Evolutionary conservation across 768 basidiomycete species (phyloP), one percentile per base, ranked within the genome.

Genomic region (Bullera alba): DNA sequence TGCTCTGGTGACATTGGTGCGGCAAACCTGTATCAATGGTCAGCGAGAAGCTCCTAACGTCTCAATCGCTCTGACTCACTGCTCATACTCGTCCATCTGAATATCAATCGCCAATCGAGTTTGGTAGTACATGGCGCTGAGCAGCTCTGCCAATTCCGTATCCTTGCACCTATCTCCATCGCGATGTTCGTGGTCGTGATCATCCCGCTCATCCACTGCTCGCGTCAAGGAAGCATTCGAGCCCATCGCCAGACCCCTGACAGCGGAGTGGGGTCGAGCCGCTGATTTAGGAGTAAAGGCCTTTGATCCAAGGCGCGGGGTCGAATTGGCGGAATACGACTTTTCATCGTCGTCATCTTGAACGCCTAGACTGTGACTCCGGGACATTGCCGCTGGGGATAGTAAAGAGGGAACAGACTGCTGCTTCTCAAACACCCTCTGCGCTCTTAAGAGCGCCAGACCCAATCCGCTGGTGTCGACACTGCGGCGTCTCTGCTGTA

Each of bases 41-140:
- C 16, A 17, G 37, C 23, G 43, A 7, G 23, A 22, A 8, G 22
- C 22, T 2, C 22, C 17, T 15, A 17, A 17, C 12, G 23, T 36
- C 44, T 17, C 23, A 48, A 34, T n/a, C 54, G n/a, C 41, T 29
- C 29, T 30, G 5, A 44, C 69, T 58, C 46, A 70, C 69, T 48
- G 48, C 19, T 51, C 48, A 49, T 65, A 70, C 19, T 73, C 67
- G 8, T 41, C 57, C 65, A 69, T 67, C 51, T 65, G 63, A 5
- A 68, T 59, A 30, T 71, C 67, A 27, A 90, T 84, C 29, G 84
- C 81, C 30, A 80, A 78, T 54, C 82, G 75, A 0, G 87, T 88
- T 61, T 91, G 83, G 42, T 78, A 81, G 64, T 84, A 86, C 84
- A 93, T 88, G 51, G 86, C 85, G 67, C 80, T 82, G 44, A 92